Conservation (phyloP, 2,329 filamentous ascomycete genomes). For the Fonsecaea erecta region DNA sequence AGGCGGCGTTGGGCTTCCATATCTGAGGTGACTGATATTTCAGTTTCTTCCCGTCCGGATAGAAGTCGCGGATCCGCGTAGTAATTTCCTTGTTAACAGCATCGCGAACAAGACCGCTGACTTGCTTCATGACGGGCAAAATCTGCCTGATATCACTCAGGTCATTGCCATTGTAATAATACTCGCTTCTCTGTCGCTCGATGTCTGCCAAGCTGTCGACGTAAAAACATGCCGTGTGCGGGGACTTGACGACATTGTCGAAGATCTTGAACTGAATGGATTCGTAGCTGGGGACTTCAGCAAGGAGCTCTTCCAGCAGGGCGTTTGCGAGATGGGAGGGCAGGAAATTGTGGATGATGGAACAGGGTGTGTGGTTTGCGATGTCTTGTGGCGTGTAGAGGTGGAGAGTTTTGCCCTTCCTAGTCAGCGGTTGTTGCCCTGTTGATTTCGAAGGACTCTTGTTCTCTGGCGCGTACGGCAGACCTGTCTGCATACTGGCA, state of each 20-base stretch:
- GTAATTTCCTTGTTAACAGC: constrained; percentile 80
- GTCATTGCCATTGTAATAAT: constrained; percentile 80
- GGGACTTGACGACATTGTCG: constrained; percentile 81
- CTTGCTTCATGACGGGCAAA: constrained; percentile 72
- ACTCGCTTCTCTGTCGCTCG: constrained; percentile 73
- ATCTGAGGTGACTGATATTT: constrained; percentile 68
- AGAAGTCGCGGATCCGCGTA: constrained; percentile 68
- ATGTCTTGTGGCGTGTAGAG: constrained; percentile 82
- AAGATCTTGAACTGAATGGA: constrained; percentile 82
- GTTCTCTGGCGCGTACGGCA: constrained; percentile 48
- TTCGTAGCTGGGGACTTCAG: constrained; percentile 72
- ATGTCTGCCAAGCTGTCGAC: constrained; percentile 75
- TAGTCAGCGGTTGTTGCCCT: constrained; percentile 59
- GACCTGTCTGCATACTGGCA: constrained; percentile 66
- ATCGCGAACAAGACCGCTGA: constrained; percentile 71
- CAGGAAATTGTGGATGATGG: constrained; percentile 90
- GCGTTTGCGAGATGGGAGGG: constrained; percentile 71
- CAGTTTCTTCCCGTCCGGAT: constrained; percentile 73
- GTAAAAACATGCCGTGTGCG: constrained; percentile 83
- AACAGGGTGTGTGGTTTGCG: constrained; percentile 82
- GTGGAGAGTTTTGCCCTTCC: constrained; percentile 80
- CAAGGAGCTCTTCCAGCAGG: constrained; percentile 74
- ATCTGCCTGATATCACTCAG: constrained; percentile 77
- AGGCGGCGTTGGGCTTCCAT: constrained; percentile 87
- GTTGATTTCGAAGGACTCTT: constrained; percentile 47